Evolutionary conservation across 2,329 filamentous ascomycete genomes (phyloP).

Genomic region (Coniosporium tulheliwenetii): DNA sequence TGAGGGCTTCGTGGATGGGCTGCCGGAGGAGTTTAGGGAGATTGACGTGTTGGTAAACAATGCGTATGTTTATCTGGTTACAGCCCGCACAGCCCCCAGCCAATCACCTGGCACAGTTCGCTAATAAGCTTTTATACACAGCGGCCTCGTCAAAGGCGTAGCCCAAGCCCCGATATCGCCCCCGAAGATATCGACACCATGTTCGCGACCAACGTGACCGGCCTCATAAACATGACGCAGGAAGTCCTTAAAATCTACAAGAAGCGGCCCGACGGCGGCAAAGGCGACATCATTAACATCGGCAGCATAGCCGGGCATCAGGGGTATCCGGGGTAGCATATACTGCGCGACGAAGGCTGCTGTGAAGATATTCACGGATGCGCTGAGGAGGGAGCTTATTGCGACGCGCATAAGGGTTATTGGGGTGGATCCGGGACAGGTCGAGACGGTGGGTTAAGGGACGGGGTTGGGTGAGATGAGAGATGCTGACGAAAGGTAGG

Average conservation of each 20-base stretch:
- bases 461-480: neutral
- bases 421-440: constrained; percentile 80
- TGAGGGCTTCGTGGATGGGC: constrained; percentile 53
- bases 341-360: constrained; percentile 92
- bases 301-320: constrained; percentile 85
- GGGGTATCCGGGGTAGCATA: constrained; percentile 70
- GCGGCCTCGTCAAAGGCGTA: constrained; percentile 77
- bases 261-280: constrained; percentile 49
- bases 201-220: constrained; percentile 88
- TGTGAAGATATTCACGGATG: constrained; percentile 69
- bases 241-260: constrained; percentile 73
- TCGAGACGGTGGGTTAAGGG: constrained; percentile 52
- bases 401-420: constrained; percentile 69
- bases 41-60: constrained; percentile 92
- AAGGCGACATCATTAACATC: constrained; percentile 90
- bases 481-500: constrained; percentile 24
- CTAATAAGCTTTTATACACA: constrained; percentile 16
- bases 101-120: neutral
- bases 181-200: constrained; percentile 72
- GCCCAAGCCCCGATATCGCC: constrained; percentile 67
- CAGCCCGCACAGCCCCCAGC: too few species aligned
- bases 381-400: constrained; percentile 65
- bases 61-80: constrained; percentile 44
- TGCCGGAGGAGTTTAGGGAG: constrained; percentile 70
- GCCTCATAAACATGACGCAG: constrained; percentile 94